Conservation (phyloP, 306 rosid species). For the cucumber (Cucumis sativus) region DNA sequence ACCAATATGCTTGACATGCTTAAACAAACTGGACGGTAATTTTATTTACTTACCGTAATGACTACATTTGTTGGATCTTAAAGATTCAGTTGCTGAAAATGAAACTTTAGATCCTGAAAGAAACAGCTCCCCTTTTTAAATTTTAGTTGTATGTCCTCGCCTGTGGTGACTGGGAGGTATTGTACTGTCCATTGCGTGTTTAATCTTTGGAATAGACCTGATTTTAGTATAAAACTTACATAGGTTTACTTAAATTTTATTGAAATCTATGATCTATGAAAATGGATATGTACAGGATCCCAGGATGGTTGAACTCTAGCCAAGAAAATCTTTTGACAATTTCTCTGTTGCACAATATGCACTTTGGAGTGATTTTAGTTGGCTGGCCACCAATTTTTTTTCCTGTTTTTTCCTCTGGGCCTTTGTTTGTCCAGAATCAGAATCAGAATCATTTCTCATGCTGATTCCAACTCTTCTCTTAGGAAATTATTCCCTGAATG, state of each 20-base stretch:
- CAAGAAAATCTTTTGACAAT: neutral
- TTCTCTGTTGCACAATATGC: neutral
- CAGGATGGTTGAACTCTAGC: neutral
- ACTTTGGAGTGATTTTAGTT: neutral
- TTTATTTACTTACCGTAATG: neutral
- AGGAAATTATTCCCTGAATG: neutral
- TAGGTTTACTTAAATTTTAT: neutral
- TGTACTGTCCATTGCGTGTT: neutral
- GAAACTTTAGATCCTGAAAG: neutral
- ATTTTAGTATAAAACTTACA: neutral
- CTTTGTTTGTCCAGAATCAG: neutral
- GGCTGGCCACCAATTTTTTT: neutral
- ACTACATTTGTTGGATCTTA: neutral
- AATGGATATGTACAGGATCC: neutral
- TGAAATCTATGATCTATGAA: neutral
- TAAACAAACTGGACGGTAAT: constrained; percentile 83
- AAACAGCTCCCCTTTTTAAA: neutral
- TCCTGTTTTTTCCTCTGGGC: neutral
- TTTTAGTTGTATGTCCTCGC: neutral
- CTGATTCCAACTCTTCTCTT: neutral
- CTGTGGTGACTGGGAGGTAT: neutral
- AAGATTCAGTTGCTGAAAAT: neutral
- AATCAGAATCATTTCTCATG: neutral
- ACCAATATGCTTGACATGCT: constrained; percentile 96
- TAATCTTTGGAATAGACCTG: neutral